These are phyloP conservation scores for Fusarium torulosum DNA, from an alignment of 2,329 filamentous ascomycete genomes.

Conservation along the genomic window DNA sequence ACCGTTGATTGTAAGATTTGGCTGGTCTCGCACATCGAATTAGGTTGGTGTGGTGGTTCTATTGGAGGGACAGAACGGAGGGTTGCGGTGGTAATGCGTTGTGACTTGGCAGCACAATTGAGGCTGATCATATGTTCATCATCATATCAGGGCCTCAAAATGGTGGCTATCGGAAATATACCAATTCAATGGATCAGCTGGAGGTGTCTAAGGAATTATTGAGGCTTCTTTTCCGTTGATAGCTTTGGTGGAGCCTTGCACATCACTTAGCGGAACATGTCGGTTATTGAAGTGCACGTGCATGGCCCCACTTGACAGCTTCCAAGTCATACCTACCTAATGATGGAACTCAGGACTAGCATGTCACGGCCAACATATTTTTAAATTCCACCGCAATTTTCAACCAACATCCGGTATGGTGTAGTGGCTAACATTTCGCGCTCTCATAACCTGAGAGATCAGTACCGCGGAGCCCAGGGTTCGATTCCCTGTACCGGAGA, in stretches of 20 bases:
- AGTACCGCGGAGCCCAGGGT: slow-evolving; percentile 46
- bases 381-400: not conserved
- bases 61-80: slow-evolving; percentile 3
- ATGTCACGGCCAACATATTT: not conserved
- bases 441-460: slow-evolving; percentile 48
- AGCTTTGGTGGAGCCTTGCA: slow-evolving; percentile 26
- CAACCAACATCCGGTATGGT: slow-evolving; percentile 48
- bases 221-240: slow-evolving; percentile 12
- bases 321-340: too few species aligned
- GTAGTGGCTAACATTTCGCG: slow-evolving; percentile 53
- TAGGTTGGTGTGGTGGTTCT: slow-evolving; percentile 8
- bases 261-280: not conserved
- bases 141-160: not conserved
- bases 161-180: not conserved
- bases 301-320: not conserved
- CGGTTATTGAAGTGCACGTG: not conserved
- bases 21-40: slow-evolving; percentile 1
- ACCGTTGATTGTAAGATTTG: not conserved
- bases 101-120: slow-evolving; percentile 10
- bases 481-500: slow-evolving; percentile 49
- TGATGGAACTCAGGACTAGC: too few species aligned
- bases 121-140: not conserved
- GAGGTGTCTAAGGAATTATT: slow-evolving; percentile 1
- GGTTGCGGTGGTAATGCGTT: slow-evolving; percentile 14
- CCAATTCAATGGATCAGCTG: not conserved